Evolutionary conservation across 176 grass and related monocot species (phyloP), one percentile per base, ranked within the genome.

Genomic region (Musa beccarii): DNA sequence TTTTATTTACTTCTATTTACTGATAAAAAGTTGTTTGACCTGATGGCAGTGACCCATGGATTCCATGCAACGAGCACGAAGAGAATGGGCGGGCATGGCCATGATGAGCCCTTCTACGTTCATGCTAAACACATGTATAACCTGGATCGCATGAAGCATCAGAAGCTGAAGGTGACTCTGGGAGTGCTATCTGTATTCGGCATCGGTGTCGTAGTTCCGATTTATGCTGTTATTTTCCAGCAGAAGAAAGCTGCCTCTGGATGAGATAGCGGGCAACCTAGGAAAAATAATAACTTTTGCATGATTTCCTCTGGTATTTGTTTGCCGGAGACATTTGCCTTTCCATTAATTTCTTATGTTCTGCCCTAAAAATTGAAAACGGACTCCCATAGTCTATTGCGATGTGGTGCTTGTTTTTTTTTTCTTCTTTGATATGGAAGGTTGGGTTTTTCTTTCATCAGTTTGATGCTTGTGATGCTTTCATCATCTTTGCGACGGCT

Each of bases 101-200:
- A 90, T 72, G 87, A 88, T 6, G 93, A 83, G 19, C 81, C 78
- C 25, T 90, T 81, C 76, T 97, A 93, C 55, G 20, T 93, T 74
- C 93, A 93, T 75, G 93, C 93, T 22, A 97, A 93, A 84, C 87
- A 96, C 80, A 96, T 96, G 93, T 92, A 96, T 80, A 96, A 96
- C 79, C 83, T 96, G 76, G 81, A 97, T 77, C 89, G 85, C 66
- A 93, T 97, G 90, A 93, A 89, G 75, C 20, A 97, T 72, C 93
- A 88, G 54, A 82, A 54, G 11, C 78, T 92, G 52, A 93, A 90
- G 75, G 64, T 69, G 52, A 65, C 84, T 53, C 75, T 88, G 23
- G 81, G 85, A 0, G 93, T 97, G 64, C 22, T 85, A 2, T 71
- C 79, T 65, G 85, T 11, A 2, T 70, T 93, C 68, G 11, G 87